These are phyloP conservation scores for Eudorina sp. DNA, from an alignment of 139 green algal species.

Conservation along the genomic window DNA sequence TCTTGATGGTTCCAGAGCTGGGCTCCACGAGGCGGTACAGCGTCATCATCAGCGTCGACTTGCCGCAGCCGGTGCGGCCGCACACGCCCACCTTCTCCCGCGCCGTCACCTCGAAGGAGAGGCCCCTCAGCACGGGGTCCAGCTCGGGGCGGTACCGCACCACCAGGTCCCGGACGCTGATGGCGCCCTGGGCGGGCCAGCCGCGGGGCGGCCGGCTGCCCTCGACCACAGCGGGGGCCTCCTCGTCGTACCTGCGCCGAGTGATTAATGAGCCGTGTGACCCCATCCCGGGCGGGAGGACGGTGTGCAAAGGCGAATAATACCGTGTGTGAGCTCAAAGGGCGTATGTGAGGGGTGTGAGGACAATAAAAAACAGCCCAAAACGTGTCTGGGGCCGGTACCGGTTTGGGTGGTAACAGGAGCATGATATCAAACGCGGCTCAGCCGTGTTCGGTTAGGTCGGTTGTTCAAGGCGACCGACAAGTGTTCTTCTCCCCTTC, in stretches of 20 bases:
- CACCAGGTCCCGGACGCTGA: slow-evolving; percentile 62
- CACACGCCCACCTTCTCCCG: slow-evolving; percentile 77
- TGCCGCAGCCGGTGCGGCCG: slow-evolving; percentile 82
- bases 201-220: slow-evolving; percentile 30
- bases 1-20: slow-evolving; percentile 79
- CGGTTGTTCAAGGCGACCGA: too few relatives aligned
- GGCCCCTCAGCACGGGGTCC: slow-evolving; percentile 73
- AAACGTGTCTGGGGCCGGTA: too few relatives aligned
- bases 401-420: too few relatives aligned
- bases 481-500: too few relatives aligned
- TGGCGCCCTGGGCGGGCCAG: slow-evolving; percentile 78
- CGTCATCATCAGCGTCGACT: slow-evolving; percentile 72
- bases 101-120: slow-evolving; percentile 77
- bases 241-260: slow-evolving; percentile 65
- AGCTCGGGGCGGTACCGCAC: slow-evolving; percentile 81
- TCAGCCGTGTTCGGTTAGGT: too few relatives aligned
- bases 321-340: too few relatives aligned
- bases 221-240: slow-evolving; percentile 61
- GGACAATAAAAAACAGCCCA: too few relatives aligned
- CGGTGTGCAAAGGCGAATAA: too few relatives aligned
- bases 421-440: too few relatives aligned
- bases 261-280: too few relatives aligned
- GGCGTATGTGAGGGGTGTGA: too few relatives aligned
- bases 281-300: too few relatives aligned
- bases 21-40: slow-evolving; percentile 89